Evolutionary conservation across 1,284 basidiomycete genomes (phyloP), one percentile per base, ranked within the genome.

Genomic region (Trichosporon coremiiforme): DNA sequence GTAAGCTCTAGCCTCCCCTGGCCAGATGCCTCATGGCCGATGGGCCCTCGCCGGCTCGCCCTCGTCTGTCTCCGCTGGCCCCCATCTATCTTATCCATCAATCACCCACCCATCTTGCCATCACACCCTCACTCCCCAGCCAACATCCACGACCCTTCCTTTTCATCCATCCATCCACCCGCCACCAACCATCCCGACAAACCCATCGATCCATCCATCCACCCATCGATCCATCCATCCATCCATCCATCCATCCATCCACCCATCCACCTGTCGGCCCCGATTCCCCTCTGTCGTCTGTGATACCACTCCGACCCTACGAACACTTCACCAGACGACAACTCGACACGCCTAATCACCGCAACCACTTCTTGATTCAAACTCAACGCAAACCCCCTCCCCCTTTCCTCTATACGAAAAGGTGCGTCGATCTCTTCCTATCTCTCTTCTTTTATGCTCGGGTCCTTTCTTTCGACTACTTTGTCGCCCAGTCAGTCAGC

Each of bases 261-360:
- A n/a, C n/a, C n/a, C n/a, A n/a, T n/a, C n/a, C n/a, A n/a, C n/a
- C 83, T 82, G 2, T 83, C 83, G 65, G 17, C 41, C 45, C 12
- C 41, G 33, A 20, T 55, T 20, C n/a, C 35, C 60, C 35, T 7
- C 22, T 25, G 20, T 69, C 71, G n/a, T 65, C 74, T 13, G 62
- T 66, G 55, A n/a, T 22, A 29, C 71, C 17, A 65, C 36, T 29
- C 50, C 36, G 36, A 38, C 12, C 36, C 6, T 50, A 33, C 57
- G 29, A 31, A n/a, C 13, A 33, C 57, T 31, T 22, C 22, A 4
- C 47, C 20, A 53, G 8, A 53, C 47, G 45, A 47, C 45, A n/a
- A 47, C 20, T 12, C 47, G 20, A 10, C 47, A 22, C n/a, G 47
- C 47, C 22, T 53, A 53, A 53, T 53, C 47, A 53, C 47, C 20